Conservation (phyloP, 2,329 filamentous ascomycete genomes). For the Claviceps arundinis region DNA sequence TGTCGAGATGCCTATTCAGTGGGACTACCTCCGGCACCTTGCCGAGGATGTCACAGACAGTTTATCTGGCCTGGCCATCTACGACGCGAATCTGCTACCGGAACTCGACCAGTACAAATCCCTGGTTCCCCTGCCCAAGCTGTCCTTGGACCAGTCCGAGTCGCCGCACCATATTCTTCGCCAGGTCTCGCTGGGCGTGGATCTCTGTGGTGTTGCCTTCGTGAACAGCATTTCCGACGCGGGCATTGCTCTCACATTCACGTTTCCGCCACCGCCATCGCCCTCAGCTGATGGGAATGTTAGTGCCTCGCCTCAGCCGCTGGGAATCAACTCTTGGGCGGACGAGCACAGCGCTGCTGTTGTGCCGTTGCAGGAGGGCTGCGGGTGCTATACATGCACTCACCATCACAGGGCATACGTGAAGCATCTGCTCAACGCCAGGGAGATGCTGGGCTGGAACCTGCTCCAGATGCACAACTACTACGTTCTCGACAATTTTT, state of each 20-base stretch:
- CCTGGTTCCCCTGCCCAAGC: slow-evolving; percentile 51
- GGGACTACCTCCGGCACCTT: slow-evolving; percentile 64
- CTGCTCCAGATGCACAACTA: slow-evolving; percentile 90
- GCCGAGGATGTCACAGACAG: slow-evolving; percentile 43
- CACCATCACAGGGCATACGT: slow-evolving; percentile 78
- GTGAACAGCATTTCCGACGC: slow-evolving; percentile 63
- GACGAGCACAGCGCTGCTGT: slow-evolving; percentile 46
- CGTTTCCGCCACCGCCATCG: slow-evolving; percentile 41
- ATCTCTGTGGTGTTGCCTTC: slow-evolving; percentile 69
- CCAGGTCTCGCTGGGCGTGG: slow-evolving; percentile 63
- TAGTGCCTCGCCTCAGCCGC: slow-evolving; percentile 21
- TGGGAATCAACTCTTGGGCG: slow-evolving; percentile 73
- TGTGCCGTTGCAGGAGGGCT: slow-evolving; percentile 47
- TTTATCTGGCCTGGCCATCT: slow-evolving; percentile 63
- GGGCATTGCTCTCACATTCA: slow-evolving; percentile 71
- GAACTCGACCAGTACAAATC: slow-evolving; percentile 43
- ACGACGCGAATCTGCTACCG: slow-evolving; percentile 56
- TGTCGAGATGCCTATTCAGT: slow-evolving; percentile 60
- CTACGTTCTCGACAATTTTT: slow-evolving; percentile 58
- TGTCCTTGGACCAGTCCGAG: slow-evolving; percentile 57
- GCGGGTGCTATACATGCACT: slow-evolving; percentile 71
- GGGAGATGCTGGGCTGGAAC: slow-evolving; percentile 95
- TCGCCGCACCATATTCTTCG: slow-evolving; percentile 67
- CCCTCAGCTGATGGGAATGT: slow-evolving; percentile 4
- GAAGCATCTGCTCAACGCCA: slow-evolving; percentile 74